Percentiles rank a stretch among this genome's conserved stretches.
These are phyloP conservation scores for Chalaropsis thielavioides DNA, from an alignment of 2,329 filamentous ascomycete genomes.

Conservation along the genomic window DNA sequence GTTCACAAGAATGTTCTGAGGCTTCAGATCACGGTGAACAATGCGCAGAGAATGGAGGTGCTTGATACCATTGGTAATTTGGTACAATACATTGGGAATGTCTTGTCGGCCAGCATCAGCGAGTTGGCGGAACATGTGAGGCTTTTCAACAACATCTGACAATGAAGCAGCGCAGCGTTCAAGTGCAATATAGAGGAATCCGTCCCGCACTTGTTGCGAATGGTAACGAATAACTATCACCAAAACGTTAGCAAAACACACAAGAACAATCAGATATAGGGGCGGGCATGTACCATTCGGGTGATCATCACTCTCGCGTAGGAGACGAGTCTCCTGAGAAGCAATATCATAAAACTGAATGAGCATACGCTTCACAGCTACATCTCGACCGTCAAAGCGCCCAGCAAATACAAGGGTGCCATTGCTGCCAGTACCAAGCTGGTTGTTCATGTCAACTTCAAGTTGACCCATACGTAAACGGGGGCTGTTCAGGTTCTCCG, in stretches of 20 bases:
- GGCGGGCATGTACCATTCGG: constrained; percentile 47
- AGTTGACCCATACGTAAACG: constrained; percentile 49
- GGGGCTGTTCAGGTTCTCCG: constrained; percentile 44
- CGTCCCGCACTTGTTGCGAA: constrained; percentile 73
- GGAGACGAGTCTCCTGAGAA: constrained; percentile 76
- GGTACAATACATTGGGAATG: constrained; percentile 64
- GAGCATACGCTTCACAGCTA: constrained; percentile 93
- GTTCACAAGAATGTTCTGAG: constrained; percentile 86
- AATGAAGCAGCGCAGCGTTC: constrained; percentile 89
- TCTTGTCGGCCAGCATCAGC: constrained; percentile 61
- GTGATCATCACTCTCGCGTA: constrained; percentile 90
- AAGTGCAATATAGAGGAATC: constrained; percentile 90
- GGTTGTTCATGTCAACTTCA: constrained; percentile 47
- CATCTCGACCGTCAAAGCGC: constrained; percentile 82
- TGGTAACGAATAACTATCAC: constrained; percentile 77
- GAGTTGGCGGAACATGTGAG: constrained; percentile 49
- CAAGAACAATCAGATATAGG: neutral
- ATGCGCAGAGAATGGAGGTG: constrained; percentile 87
- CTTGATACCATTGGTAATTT: constrained; percentile 77
- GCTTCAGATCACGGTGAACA: constrained; percentile 92
- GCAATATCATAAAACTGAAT: constrained; percentile 93
- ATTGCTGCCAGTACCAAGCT: constrained; percentile 71
- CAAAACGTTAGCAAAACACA: constrained; percentile 21
- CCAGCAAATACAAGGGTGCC: constrained; percentile 94
- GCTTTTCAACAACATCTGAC: constrained; percentile 77